phyloP scores from a whole-genome alignment of 202 grass and related monocot genomes.

The Musa balbisiana region DNA sequence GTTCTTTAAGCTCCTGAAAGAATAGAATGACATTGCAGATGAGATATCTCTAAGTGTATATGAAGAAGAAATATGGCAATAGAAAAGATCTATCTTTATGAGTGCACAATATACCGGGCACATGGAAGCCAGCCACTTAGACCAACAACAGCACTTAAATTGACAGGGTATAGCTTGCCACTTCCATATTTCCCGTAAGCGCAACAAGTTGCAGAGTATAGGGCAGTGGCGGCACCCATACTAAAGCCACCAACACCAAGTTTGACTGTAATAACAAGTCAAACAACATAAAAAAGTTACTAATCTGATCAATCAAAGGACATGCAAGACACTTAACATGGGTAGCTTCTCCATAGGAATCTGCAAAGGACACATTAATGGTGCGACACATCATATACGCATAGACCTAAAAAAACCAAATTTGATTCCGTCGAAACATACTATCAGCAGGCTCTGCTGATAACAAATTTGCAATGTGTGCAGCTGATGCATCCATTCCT shows the following conservation, averaged over 20 bases:
- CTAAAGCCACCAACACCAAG: slow-evolving; percentile 38
- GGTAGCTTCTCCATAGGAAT: neutral
- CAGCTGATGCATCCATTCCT: slow-evolving; percentile 71
- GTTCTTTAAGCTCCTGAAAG: slow-evolving; percentile 60
- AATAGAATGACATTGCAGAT: slow-evolving; percentile 17
- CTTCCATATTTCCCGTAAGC: slow-evolving; percentile 82
- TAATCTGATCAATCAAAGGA: slow-evolving; percentile 14
- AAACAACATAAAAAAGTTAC: neutral
- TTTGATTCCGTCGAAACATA: slow-evolving; percentile 29
- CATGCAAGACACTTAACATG: neutral
- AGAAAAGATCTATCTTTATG: neutral
- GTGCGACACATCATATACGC: neutral
- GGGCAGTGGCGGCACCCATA: too few relatives aligned
- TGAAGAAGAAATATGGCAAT: neutral
- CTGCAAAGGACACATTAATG: neutral
- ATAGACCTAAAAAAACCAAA: neutral
- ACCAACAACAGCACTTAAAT: slow-evolving; percentile 54
- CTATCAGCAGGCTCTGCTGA: slow-evolving; percentile 79
- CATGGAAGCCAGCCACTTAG: slow-evolving; percentile 94
- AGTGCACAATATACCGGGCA: slow-evolving; percentile 42
- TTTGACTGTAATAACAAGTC: slow-evolving; percentile 48
- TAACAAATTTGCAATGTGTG: slow-evolving; percentile 86
- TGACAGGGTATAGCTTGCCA: slow-evolving; percentile 73
- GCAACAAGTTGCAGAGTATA: slow-evolving; percentile 81
- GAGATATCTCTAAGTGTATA: neutral